phyloP scores from a whole-genome alignment of 495 filamentous ascomycete species.

The Symbiotaphrina buchneri region DNA sequence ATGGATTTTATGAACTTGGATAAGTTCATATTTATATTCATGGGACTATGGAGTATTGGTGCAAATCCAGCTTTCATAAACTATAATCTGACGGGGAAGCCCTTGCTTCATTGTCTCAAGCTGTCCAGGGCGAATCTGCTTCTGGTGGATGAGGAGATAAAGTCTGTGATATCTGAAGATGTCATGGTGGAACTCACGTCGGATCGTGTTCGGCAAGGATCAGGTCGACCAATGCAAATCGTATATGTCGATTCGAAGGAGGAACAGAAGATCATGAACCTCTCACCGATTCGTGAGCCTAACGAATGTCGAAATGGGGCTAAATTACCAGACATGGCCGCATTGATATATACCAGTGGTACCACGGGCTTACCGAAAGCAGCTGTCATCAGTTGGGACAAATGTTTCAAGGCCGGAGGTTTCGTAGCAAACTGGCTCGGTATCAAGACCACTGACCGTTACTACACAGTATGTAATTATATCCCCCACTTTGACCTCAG shows the following conservation, averaged over 20 bases:
- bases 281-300: conserved; percentile 33
- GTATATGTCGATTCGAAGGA: conserved; percentile 37
- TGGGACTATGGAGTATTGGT: conserved; percentile 77
- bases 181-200: conserved; percentile 18
- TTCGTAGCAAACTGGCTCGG: conserved; percentile 35
- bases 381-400: conserved; percentile 64
- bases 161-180: conserved; percentile 22
- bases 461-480: conserved; percentile 46
- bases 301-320: conserved; percentile 32
- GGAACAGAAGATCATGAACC: conserved; percentile 34
- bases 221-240: conserved; percentile 30
- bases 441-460: conserved; percentile 36
- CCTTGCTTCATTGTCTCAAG: conserved; percentile 59
- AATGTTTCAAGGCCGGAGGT: conserved; percentile 25
- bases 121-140: conserved; percentile 46
- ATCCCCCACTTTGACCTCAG: conserved; percentile 1
- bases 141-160: conserved; percentile 50
- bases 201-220: conserved; percentile 18
- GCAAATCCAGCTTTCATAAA: conserved; percentile 88
- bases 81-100: conserved; percentile 60
- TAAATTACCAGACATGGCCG: conserved; percentile 32
- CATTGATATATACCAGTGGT: conserved; percentile 71
- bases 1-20: conserved; percentile 77
- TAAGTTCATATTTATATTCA: conserved; percentile 58
- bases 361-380: conserved; percentile 87